Evolutionary conservation across 176 grass and related monocot species (phyloP).

Genomic region (Oropetium thomaeum): DNA sequence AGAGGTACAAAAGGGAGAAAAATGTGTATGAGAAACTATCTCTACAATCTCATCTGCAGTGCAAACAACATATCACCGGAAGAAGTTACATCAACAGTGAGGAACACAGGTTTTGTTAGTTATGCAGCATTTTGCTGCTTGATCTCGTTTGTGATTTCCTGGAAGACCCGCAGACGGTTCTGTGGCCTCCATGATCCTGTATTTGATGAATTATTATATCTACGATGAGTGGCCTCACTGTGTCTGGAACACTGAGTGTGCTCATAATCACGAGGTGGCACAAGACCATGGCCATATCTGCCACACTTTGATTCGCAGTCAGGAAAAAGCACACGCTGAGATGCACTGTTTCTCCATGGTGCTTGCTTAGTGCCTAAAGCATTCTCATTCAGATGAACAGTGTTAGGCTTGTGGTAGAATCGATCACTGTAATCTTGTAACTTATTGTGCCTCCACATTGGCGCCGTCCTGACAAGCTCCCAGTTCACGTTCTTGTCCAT

Average conservation of each 20-base stretch:
- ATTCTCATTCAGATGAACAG: slow-evolving; percentile 21
- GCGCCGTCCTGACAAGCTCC: slow-evolving; percentile 43
- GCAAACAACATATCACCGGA: slow-evolving; percentile 4
- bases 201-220: slow-evolving; percentile 16
- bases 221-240: background rate
- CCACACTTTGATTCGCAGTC: slow-evolving; percentile 25
- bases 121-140: slow-evolving; percentile 28
- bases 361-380: slow-evolving; percentile 17
- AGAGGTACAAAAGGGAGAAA: background rate
- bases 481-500: slow-evolving; percentile 30
- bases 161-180: slow-evolving; percentile 47
- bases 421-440: slow-evolving; percentile 17
- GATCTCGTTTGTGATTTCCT: slow-evolving; percentile 51
- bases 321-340: slow-evolving; percentile 43
- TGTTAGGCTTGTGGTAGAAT: slow-evolving; percentile 27
- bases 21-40: background rate
- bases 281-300: background rate
- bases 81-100: slow-evolving; percentile 21
- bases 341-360: slow-evolving; percentile 37
- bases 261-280: slow-evolving; percentile 13
- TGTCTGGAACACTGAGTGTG: slow-evolving; percentile 10
- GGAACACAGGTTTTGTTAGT: slow-evolving; percentile 1
- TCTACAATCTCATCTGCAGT: background rate
- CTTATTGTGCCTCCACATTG: slow-evolving; percentile 39
- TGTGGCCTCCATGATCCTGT: slow-evolving; percentile 20